Percentiles rank a stretch among this genome's conserved stretches.
These are phyloP conservation scores for Alternaria atra DNA, from an alignment of 2,329 filamentous ascomycete species.

Conservation along the genomic window DNA sequence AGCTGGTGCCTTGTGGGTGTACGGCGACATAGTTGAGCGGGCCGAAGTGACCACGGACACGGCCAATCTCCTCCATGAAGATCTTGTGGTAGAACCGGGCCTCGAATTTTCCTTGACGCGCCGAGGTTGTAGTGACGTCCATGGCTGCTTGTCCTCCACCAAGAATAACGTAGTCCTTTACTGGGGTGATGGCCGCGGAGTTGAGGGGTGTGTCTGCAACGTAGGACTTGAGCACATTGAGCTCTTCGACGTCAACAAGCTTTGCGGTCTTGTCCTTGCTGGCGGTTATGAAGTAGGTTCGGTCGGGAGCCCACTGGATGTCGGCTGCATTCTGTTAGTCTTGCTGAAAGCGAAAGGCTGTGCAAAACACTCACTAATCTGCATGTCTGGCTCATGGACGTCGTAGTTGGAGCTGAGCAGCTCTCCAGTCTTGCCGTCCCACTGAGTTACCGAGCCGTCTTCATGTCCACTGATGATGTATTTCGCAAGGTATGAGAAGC, in stretches of 20 bases:
- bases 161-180: slow-evolving; percentile 97
- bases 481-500: slow-evolving; percentile 92
- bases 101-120: slow-evolving; percentile 98
- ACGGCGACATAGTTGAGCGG: slow-evolving; percentile 95
- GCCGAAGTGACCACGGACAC: slow-evolving; percentile 96
- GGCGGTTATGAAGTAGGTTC: slow-evolving; percentile 97
- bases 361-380: slow-evolving; percentile 63
- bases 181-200: slow-evolving; percentile 90
- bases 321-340: slow-evolving; percentile 78
- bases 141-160: slow-evolving; percentile 98
- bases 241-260: slow-evolving; percentile 85
- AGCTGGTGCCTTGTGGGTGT: slow-evolving; percentile 89
- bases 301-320: slow-evolving; percentile 91
- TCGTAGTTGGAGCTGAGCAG: slow-evolving; percentile 78
- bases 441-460: slow-evolving; percentile 90
- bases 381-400: slow-evolving; percentile 85
- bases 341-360: not conserved
- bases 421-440: slow-evolving; percentile 91
- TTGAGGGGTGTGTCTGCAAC: slow-evolving; percentile 92
- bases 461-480: slow-evolving; percentile 99
- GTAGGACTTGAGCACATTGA: slow-evolving; percentile 94
- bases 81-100: slow-evolving; percentile 99
- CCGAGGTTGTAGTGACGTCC: slow-evolving; percentile 95
- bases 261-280: slow-evolving; percentile 98
- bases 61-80: slow-evolving; percentile 97